These are phyloP conservation scores for Vararia minispora DNA, from an alignment of 768 basidiomycete species.

Conservation along the genomic window DNA sequence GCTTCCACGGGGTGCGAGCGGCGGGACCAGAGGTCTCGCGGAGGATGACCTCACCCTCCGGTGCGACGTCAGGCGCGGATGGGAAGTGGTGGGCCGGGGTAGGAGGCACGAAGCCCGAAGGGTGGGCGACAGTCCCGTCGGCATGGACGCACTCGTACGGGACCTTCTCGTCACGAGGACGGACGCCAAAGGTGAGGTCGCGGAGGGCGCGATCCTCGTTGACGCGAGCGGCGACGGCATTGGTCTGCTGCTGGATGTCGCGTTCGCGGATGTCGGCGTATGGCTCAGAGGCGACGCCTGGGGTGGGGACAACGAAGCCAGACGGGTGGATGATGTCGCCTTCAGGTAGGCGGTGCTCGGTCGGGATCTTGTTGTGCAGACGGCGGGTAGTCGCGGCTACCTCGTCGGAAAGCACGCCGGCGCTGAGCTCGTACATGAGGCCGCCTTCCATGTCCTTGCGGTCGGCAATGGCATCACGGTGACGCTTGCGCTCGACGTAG, in stretches of 20 bases:
- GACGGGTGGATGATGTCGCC: neutral
- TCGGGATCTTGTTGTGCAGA: conserved; percentile 20
- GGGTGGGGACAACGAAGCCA: conserved; percentile 1
- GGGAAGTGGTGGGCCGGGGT: conserved; percentile 21
- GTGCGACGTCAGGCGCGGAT: no score
- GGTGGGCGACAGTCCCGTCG: conserved; percentile 29
- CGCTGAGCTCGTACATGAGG: conserved; percentile 19
- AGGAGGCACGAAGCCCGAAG: conserved; percentile 33
- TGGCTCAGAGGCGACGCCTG: neutral
- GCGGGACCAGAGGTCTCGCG: no score
- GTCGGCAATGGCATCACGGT: conserved; percentile 14
- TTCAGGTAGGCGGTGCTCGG: conserved; percentile 14
- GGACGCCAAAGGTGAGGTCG: no score
- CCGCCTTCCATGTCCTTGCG: conserved; percentile 18
- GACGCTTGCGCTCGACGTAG: conserved; percentile 17
- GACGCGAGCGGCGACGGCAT: neutral
- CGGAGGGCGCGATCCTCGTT: neutral
- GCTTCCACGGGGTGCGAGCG: no score
- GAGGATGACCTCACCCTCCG: no score
- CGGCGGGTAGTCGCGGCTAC: conserved; percentile 16
- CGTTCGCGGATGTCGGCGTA: neutral
- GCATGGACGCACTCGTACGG: conserved; percentile 28
- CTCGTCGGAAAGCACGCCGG: conserved; percentile 17
- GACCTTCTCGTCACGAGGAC: conserved; percentile 26
- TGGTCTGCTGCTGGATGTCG: neutral